Percentiles rank a stretch among this genome's conserved stretches.
Conservation (phyloP, 805 yeast species). For the Yamadazyma olivae region DNA sequence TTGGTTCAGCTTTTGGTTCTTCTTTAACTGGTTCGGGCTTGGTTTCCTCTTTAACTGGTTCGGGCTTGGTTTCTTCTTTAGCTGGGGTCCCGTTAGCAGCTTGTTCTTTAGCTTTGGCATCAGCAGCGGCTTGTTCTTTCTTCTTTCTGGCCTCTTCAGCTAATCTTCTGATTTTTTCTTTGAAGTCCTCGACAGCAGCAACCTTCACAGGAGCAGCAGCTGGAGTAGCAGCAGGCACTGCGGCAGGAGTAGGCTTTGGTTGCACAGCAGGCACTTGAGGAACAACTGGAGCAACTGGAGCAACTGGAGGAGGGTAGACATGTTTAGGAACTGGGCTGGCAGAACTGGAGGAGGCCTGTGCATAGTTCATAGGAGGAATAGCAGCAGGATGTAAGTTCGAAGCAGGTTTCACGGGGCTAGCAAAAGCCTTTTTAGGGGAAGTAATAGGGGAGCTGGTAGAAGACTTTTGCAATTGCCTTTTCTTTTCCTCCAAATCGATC, state of each 20-base stretch:
- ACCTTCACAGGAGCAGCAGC: constrained; percentile 11
- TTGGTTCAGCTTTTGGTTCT: constrained; percentile 5
- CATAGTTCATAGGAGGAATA: constrained; percentile 4
- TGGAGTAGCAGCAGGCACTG: constrained; percentile 6
- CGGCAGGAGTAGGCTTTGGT: background rate
- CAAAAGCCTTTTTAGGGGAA: constrained; percentile 19
- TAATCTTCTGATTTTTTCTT: constrained; percentile 7
- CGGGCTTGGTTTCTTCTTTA: constrained; percentile 4
- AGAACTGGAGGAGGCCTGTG: constrained; percentile 3
- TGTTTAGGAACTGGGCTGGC: background rate
- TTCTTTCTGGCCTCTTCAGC: constrained; percentile 8
- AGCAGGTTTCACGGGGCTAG: constrained; percentile 15
- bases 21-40: constrained; percentile 3
- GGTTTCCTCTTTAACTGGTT: constrained; percentile 10
- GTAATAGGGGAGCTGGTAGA: constrained; percentile 27
- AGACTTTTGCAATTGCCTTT: constrained; percentile 23
- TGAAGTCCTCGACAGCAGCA: constrained; percentile 13
- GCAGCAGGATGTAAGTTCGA: constrained; percentile 2
- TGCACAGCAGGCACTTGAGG: constrained; percentile 6
- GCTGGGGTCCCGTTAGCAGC: constrained; percentile 9
- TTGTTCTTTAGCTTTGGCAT: constrained; percentile 7
- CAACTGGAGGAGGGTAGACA: background rate
- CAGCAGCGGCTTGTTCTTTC: constrained; percentile 5
- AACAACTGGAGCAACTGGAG: background rate
- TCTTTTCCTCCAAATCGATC: constrained; percentile 41